Evolutionary conservation across 192 early-diverging fungal species (phyloP).

Genomic region (Chytriomyces sp.): DNA sequence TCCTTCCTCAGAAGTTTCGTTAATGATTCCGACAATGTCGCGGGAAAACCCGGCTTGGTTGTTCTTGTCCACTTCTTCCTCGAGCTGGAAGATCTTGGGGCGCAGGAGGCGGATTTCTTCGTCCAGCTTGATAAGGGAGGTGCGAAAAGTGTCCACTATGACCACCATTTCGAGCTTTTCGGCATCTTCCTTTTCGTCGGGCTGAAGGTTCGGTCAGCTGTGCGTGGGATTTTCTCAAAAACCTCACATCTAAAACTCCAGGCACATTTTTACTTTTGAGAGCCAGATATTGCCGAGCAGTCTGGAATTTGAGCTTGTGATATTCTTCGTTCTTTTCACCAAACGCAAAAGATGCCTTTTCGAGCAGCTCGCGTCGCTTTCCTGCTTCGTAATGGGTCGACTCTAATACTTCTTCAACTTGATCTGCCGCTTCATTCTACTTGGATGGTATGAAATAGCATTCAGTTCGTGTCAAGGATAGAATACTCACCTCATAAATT

Average conservation of each 20-base stretch:
- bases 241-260: slow-evolving; percentile 11
- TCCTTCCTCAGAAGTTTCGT: not conserved
- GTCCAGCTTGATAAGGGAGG: slow-evolving; percentile 7
- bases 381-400: not conserved
- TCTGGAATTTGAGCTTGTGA: slow-evolving; percentile 13
- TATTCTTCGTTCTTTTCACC: slow-evolving; percentile 21
- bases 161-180: not conserved
- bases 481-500: slow-evolving; percentile 4
- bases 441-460: not conserved
- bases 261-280: slow-evolving; percentile 24
- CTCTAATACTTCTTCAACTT: not conserved
- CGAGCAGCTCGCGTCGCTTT: not conserved
- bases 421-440: not conserved
- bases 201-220: not conserved
- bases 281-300: slow-evolving; percentile 10
- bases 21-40: slow-evolving; percentile 5
- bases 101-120: slow-evolving; percentile 22
- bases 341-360: not conserved
- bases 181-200: slow-evolving; percentile 10
- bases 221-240: not conserved
- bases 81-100: slow-evolving; percentile 22
- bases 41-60: not conserved
- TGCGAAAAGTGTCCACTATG: slow-evolving; percentile 4
- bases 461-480: not conserved
- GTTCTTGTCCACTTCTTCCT: slow-evolving; percentile 21